Conservation (phyloP, 306 rosid genomes). For the Acacia crassicarpa region DNA sequence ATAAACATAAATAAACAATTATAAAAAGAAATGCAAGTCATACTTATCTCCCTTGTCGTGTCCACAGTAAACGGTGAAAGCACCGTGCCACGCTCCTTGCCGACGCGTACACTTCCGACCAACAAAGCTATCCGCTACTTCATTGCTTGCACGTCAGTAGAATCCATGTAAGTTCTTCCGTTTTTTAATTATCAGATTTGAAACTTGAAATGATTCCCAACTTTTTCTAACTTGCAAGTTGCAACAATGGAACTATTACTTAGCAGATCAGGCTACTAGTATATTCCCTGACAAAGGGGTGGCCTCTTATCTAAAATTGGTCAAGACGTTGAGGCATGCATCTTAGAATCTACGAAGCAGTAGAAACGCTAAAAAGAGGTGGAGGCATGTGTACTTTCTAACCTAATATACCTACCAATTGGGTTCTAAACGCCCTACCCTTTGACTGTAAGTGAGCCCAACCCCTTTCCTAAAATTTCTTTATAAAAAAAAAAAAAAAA, state of each 20-base stretch:
- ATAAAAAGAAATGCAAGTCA: constrained; percentile 38
- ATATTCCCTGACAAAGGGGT: constrained; percentile 16
- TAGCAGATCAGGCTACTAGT: background rate
- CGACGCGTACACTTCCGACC: constrained; percentile 24
- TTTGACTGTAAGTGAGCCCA: no score
- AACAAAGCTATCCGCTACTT: background rate
- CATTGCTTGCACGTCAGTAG: constrained; percentile 15
- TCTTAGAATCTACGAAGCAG: no score
- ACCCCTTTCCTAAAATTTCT: no score
- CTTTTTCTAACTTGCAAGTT: constrained; percentile 17
- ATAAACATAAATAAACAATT: background rate
- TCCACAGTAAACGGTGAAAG: background rate
- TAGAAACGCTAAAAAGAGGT: no score
- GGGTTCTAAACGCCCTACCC: no score
- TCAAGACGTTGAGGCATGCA: no score
- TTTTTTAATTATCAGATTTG: background rate
- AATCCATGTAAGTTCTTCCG: background rate
- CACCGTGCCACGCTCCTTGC: constrained; percentile 17
- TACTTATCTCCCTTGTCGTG: constrained; percentile 32
- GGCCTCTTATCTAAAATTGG: no score
- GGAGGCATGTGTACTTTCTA: no score
- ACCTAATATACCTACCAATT: no score
- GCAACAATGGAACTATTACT: background rate
- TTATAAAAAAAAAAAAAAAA: no score
- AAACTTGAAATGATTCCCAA: constrained; percentile 29